phyloP scores from a whole-genome alignment of 2,329 filamentous ascomycete genomes.

The Phialemoniopsis sp. region DNA sequence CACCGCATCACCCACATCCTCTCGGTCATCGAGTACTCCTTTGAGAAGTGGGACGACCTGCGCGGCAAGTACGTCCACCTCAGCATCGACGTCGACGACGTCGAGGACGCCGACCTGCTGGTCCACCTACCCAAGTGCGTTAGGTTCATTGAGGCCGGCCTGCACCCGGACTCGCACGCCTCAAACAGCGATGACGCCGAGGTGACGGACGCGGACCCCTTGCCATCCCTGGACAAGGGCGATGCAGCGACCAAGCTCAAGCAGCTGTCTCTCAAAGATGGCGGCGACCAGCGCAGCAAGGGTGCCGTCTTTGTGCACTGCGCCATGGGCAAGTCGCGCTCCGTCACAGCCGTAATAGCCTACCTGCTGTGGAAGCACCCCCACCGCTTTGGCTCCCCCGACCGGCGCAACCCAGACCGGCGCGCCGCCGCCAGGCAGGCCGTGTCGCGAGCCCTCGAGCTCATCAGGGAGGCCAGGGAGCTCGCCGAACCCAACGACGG shows the following conservation, averaged over 20 bases:
- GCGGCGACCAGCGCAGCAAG: slow-evolving; percentile 5
- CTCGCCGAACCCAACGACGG: slow-evolving; percentile 86
- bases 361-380: slow-evolving; percentile 73
- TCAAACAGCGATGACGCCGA: no score
- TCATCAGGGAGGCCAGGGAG: slow-evolving; percentile 66
- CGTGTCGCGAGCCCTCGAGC: slow-evolving; percentile 57
- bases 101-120: slow-evolving; percentile 83
- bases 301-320: slow-evolving; percentile 61
- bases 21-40: slow-evolving; percentile 60
- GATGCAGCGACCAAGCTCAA: background rate
- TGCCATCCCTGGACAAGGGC: background rate
- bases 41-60: slow-evolving; percentile 31
- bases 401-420: slow-evolving; percentile 37
- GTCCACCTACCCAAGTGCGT: slow-evolving; percentile 75
- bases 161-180: slow-evolving; percentile 30
- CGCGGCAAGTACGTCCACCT: slow-evolving; percentile 62
- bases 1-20: slow-evolving; percentile 84
- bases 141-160: slow-evolving; percentile 75
- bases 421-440: slow-evolving; percentile 39
- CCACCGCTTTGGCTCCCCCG: slow-evolving; percentile 39
- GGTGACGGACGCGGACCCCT: no score
- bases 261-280: background rate
- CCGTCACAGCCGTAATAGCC: slow-evolving; percentile 77
- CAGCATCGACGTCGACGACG: slow-evolving; percentile 82
- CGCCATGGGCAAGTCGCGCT: slow-evolving; percentile 95